A percentile compares a stretch with the other conserved stretches of the same genome.
phyloP scores from a whole-genome alignment of 139 green algal genomes.

The Trebouxia sp. region DNA sequence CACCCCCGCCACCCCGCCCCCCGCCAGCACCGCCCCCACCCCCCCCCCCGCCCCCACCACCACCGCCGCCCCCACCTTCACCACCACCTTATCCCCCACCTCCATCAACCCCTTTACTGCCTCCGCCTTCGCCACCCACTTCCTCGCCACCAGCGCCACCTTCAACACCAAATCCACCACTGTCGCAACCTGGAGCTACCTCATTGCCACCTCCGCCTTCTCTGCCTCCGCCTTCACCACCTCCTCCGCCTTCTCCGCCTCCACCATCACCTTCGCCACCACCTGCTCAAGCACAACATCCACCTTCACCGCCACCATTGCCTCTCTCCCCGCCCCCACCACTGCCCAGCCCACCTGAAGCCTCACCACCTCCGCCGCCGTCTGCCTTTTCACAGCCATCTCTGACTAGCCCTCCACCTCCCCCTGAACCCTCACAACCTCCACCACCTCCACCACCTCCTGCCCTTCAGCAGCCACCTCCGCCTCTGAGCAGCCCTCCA shows the following conservation, averaged over 20 bases:
- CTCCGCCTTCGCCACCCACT: too few relatives aligned
- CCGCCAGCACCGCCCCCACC: not conserved
- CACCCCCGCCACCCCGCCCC: not conserved
- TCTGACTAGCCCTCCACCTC: not conserved
- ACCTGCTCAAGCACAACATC: not conserved
- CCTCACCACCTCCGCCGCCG: not conserved
- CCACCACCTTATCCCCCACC: too few relatives aligned
- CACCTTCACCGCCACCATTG: not conserved
- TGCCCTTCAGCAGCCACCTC: not conserved
- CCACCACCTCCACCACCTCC: not conserved
- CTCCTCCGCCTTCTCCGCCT: not conserved
- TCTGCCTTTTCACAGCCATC: not conserved
- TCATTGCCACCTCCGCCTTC: too few relatives aligned
- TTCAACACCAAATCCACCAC: too few relatives aligned
- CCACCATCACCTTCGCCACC: not conserved
- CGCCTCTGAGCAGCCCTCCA: not conserved
- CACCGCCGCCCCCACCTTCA: not conserved
- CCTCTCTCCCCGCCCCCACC: constrained; percentile 8
- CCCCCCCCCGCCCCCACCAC: not conserved
- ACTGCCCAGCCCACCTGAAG: not conserved
- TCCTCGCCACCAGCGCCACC: too few relatives aligned
- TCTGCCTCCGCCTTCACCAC: not conserved
- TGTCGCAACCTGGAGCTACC: too few relatives aligned
- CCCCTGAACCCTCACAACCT: not conserved
- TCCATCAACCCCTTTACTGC: too few relatives aligned